A percentile compares a stretch with the other conserved stretches of the same genome.
phyloP scores from a whole-genome alignment of 192 early-diverging fungal species.

The Glomus cerebriforme region DNA sequence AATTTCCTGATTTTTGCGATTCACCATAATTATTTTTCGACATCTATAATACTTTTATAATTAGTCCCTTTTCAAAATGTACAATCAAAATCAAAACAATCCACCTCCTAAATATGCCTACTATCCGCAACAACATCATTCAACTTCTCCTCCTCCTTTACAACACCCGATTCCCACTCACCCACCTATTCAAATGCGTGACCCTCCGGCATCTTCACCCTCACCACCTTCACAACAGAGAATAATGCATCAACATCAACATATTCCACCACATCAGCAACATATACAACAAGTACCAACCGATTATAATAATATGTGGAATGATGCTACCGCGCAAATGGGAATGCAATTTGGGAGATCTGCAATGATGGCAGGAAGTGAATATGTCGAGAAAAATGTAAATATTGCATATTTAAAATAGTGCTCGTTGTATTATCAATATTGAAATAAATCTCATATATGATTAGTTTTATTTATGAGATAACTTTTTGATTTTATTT shows the following conservation, averaged over 20 bases:
- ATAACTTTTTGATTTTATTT: background rate
- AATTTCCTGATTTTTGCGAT: background rate
- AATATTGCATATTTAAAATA: conserved; percentile 10
- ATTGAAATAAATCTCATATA: background rate
- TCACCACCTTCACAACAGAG: conserved; percentile 39
- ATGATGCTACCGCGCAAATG: conserved; percentile 82
- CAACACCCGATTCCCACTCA: conserved; percentile 63
- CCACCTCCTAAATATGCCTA: background rate
- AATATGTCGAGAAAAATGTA: conserved; percentile 92
- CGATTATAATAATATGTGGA: conserved; percentile 8
- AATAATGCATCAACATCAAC: background rate
- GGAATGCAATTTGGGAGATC: conserved; percentile 92
- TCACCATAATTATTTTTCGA: background rate
- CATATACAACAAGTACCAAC: conserved; percentile 18
- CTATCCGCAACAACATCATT: conserved; percentile 28
- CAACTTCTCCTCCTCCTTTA: conserved; percentile 57
- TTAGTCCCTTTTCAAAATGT: background rate
- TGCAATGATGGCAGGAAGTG: conserved; percentile 80
- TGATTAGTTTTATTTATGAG: background rate
- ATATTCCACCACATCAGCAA: conserved; percentile 8
- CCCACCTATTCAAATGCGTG: conserved; percentile 59
- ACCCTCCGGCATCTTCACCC: conserved; percentile 43
- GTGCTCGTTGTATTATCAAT: background rate
- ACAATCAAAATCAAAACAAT: background rate
- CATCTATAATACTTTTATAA: background rate